Base-by-base conservation (phyloP, 176 grass and related monocot species). In the Musa itinerans region DNA sequence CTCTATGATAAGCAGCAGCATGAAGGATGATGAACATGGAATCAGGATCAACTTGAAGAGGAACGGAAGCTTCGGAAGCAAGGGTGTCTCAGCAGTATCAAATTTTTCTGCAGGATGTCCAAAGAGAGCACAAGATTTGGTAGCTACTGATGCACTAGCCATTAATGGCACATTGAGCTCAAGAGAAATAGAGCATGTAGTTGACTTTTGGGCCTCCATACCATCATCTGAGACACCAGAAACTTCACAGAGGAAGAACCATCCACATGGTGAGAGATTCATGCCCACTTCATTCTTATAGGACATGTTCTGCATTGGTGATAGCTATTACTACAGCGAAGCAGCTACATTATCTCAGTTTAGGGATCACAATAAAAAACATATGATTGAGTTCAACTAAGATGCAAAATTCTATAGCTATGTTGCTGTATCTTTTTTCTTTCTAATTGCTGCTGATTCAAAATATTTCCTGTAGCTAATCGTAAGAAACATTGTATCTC, bases 141-240 rank as follows among this genome's bases (percentile, higher is more conserved):
- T 1, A 24, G 49, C n/a, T 53, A 52, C 52, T 21, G 50, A 21
- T 25, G 50, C 21, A 54, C 7, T 12, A 0, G 14, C 12, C 9
- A 21, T 54, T 2, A 27, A 12, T 25, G 22, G 52, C 71, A 25
- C 52, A 73, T 16, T 0, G 19, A 56, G 24, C 13, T 26, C 26
- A 26, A 27, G 71, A 26, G 26, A 26, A 2, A 26, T 26, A 2
- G 26, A 26, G 26, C 26, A 6, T 6, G 34, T 34, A 21, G 11
- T 56, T 74, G 53, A 53, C 53, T 24, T 16, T 56, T 55, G 51
- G 12, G 21, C 52, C 15, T 16, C 11, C 12, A 26, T 56, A 21
- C 23, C 12, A 24, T 74, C 71, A 55, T 50, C 71, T 74, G 71
- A 74, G 11, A 23, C 22, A 29, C 21, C 34, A 54, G 52, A 73